A percentile compares a stretch with the other conserved stretches of the same genome.
These are phyloP conservation scores for Sporothrix schenckii DNA, from an alignment of 2,329 filamentous ascomycete species.

Conservation along the genomic window DNA sequence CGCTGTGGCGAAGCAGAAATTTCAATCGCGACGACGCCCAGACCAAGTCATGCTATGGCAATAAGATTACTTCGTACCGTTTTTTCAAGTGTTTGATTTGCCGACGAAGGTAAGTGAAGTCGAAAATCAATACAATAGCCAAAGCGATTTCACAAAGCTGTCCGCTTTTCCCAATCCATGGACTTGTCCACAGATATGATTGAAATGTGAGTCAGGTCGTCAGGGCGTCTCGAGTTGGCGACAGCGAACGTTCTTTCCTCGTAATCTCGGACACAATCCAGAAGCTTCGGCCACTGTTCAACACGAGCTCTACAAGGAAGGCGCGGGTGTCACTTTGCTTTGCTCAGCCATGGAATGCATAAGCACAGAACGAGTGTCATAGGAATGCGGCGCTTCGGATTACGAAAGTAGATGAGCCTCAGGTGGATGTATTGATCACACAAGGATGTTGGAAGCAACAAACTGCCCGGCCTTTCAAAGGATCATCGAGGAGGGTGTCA, in stretches of 20 bases:
- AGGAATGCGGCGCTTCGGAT: neutral
- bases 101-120: neutral
- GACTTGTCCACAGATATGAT: too few species aligned
- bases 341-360: neutral
- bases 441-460: neutral
- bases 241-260: neutral
- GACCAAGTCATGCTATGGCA: neutral
- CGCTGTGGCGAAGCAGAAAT: neutral
- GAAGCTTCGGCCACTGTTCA: neutral
- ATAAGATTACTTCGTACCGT: too few species aligned
- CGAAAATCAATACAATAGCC: neutral
- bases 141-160: conserved; percentile 1
- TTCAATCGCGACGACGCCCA: neutral
- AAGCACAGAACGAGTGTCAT: neutral
- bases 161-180: neutral
- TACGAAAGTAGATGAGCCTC: neutral
- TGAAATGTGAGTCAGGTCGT: neutral
- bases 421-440: neutral
- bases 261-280: neutral
- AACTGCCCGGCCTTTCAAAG: neutral
- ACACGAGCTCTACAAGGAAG: conserved; percentile 10
- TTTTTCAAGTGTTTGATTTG: conserved; percentile 4
- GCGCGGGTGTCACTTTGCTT: neutral
- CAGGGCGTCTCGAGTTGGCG: neutral
- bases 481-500: neutral